These are phyloP conservation scores for Acer saccharum DNA, from an alignment of 345 rosid species.

Conservation along the genomic window DNA sequence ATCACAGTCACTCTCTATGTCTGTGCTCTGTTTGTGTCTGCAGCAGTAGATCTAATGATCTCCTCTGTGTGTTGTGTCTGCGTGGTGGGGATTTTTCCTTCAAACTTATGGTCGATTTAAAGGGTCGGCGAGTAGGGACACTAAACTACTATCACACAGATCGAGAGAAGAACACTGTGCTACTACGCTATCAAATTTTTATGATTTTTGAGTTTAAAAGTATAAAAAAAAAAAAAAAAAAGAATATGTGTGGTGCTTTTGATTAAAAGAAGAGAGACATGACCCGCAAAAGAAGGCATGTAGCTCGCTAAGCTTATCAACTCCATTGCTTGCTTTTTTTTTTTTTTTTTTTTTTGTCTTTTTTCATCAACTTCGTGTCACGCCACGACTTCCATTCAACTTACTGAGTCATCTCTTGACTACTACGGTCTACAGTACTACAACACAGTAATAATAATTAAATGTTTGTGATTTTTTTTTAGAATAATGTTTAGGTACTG, in stretches of 20 bases:
- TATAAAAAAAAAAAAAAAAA: not conserved
- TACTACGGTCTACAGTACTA: no score
- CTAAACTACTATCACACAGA: not conserved
- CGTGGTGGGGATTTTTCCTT: not conserved
- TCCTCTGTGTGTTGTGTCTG: not conserved
- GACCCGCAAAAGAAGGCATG: slow-evolving; percentile 31
- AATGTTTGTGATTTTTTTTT: no score
- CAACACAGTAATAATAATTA: no score
- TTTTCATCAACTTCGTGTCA: not conserved
- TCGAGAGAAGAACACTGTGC: not conserved
- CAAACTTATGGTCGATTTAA: slow-evolving; percentile 8
- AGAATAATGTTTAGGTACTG: no score
- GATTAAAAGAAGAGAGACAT: slow-evolving; percentile 26
- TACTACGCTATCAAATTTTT: not conserved
- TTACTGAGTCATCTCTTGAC: not conserved
- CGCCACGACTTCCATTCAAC: not conserved
- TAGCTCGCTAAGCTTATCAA: not conserved
- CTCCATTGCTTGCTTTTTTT: not conserved
- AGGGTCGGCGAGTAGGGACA: slow-evolving; percentile 25
- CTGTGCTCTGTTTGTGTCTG: not conserved
- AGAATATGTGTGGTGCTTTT: slow-evolving; percentile 15
- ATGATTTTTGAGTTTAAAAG: not conserved
- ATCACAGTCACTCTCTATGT: not conserved
- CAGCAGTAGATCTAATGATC: slow-evolving; percentile 18
- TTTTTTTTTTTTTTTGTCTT: no score